Percentiles rank a stretch among this genome's conserved stretches.
phyloP scores from a whole-genome alignment of 768 basidiomycete genomes.

The Serendipita vermifera region DNA sequence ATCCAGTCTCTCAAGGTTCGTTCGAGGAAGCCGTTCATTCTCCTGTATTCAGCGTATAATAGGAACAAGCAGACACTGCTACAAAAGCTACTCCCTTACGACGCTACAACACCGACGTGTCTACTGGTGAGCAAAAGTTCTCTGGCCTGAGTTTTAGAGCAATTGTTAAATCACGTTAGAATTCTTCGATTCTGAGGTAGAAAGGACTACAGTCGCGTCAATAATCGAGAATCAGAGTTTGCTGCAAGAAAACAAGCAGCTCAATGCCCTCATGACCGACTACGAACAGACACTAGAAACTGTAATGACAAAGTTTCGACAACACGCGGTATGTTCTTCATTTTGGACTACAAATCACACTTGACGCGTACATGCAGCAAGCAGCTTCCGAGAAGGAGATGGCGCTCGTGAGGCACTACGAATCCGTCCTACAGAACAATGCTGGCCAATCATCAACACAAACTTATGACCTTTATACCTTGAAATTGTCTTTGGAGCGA shows the following conservation, averaged over 20 bases:
- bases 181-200: constrained; percentile 81
- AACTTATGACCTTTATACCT: neutral
- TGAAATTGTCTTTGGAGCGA: neutral
- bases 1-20: constrained; percentile 61
- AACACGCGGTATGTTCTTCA: constrained; percentile 57
- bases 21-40: neutral
- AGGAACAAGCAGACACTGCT: neutral
- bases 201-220: constrained; percentile 76
- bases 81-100: constrained; percentile 1
- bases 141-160: neutral
- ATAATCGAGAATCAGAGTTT: constrained; percentile 90
- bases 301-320: constrained; percentile 92
- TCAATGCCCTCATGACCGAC: constrained; percentile 78
- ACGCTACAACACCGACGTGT: constrained; percentile 11
- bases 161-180: constrained; percentile 35
- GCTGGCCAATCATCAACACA: neutral
- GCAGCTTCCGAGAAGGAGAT: constrained; percentile 88
- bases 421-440: constrained; percentile 45
- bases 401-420: constrained; percentile 81
- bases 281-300: constrained; percentile 91
- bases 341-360: neutral
- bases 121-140: constrained; percentile 5
- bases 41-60: neutral
- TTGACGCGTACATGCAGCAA: constrained; percentile 37
- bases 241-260: constrained; percentile 89